Base-by-base conservation (phyloP, 768 basidiomycete species). In the Termitomyces sp. region DNA sequence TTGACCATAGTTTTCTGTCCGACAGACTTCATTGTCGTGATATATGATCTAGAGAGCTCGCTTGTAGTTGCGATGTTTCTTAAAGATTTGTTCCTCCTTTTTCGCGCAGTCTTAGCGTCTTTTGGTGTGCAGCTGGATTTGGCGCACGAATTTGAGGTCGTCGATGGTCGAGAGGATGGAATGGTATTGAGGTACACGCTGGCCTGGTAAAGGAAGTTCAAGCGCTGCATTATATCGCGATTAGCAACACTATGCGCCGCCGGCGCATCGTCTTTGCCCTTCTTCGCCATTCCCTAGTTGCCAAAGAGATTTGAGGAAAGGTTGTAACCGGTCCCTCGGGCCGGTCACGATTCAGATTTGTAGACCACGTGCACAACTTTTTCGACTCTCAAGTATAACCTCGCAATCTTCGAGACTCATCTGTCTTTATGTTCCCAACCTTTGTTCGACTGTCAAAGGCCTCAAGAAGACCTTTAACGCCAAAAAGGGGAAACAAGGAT, bases 401-500 rank as follows among this genome's bases (percentile, higher is more conserved):
- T 51, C 49, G 49, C n/a, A 20, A 36, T 52, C 37, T 18, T 27
- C 49, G 34, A 30, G 33, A 46, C 55, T 36, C 52, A 54, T 39
- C 39, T 53, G 51, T 55, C 57, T 62, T 31, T 62, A 93, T 93
- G 91, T 80, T 85, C 66, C 82, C 89, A 5, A 88, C 92, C 22
- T 69, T 82, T 16, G 77, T 75, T n/a, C 76, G 84, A 57, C 76
- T 87, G 3, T 91, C 90, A 34, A 95, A 94, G 68, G 95, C 95
- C 22, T 93, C 91, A 0, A 80, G 96, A 57, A 78, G 85, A 27
- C 83, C 94, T 2, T 76, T 98, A 52, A 94, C 89, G 0, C 79
- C 91, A 0, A 98, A 98, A 71, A 76, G 86, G 49, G 96, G 84
- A 16, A 97, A 97, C 76, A 98, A 98, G 68, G 93, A 99, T 69